Conservation (phyloP, 345 rosid species). For the Turritis glabra region DNA sequence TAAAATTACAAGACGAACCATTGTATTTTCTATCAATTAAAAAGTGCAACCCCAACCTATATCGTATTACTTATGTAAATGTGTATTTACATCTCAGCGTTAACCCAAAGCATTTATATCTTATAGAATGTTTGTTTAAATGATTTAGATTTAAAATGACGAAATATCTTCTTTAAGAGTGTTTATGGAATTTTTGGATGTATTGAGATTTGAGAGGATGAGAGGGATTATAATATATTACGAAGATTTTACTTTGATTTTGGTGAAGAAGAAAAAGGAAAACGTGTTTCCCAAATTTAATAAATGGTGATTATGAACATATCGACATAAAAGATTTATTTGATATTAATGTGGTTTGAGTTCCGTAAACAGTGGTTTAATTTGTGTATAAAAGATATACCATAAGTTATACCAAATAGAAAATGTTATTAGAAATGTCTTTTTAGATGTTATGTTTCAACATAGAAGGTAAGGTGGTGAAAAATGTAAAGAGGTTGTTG, state of each 20-base stretch:
- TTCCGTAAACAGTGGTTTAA: too few species aligned
- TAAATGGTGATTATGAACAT: neutral
- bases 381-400: too few species aligned
- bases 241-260: conserved; percentile 1
- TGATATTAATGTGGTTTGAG: neutral
- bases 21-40: neutral
- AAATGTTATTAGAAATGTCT: too few species aligned
- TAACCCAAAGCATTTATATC: neutral
- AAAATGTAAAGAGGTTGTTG: too few species aligned
- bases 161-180: neutral
- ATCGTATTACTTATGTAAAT: neutral
- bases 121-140: neutral
- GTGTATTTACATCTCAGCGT: neutral
- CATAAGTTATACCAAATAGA: too few species aligned
- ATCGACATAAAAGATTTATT: neutral
- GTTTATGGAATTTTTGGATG: neutral
- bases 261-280: neutral
- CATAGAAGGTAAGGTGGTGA: too few species aligned
- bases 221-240: neutral
- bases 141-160: neutral
- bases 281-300: neutral
- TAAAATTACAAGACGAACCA: neutral
- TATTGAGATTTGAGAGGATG: too few species aligned
- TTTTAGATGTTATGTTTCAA: too few species aligned
- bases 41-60: neutral